phyloP scores from a whole-genome alignment of 768 basidiomycete genomes.

The Baorangia bicolor region DNA sequence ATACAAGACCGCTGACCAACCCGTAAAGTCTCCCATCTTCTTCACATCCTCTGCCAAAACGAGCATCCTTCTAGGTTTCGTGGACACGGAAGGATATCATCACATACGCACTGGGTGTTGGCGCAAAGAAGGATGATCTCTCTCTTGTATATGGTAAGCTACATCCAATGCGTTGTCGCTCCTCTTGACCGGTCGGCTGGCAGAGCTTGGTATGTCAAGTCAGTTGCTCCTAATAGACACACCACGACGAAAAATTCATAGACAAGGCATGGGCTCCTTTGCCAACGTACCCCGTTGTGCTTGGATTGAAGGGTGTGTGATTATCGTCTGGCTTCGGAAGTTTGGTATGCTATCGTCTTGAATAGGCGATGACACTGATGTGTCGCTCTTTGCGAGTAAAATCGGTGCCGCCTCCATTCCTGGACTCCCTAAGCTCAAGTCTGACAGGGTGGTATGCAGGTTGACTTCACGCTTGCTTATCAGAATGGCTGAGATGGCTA shows the following conservation, averaged over 20 bases:
- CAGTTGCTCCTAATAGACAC: background rate
- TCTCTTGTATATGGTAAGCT: conserved; percentile 67
- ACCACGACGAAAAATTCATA: conserved; percentile 20
- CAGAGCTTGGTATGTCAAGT: conserved; percentile 50
- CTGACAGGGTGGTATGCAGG: conserved; percentile 61
- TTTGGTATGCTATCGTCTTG: background rate
- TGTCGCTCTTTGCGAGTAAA: conserved; percentile 64
- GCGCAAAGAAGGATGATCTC: conserved; percentile 74
- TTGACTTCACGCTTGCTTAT: background rate
- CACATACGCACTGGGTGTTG: conserved; percentile 77
- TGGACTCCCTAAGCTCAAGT: conserved; percentile 68
- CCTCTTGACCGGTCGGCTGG: background rate
- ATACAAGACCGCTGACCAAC: conserved; percentile 46
- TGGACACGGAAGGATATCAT: conserved; percentile 87
- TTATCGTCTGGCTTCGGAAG: background rate
- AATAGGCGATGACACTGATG: conserved; percentile 57
- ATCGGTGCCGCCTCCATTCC: conserved; percentile 43
- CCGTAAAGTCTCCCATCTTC: conserved; percentile 40
- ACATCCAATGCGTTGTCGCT: background rate
- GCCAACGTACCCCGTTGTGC: conserved; percentile 84
- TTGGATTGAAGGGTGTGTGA: conserved; percentile 60
- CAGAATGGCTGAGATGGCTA: background rate
- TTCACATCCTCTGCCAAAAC: background rate
- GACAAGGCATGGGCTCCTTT: conserved; percentile 72
- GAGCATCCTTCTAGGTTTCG: conserved; percentile 48